Evolutionary conservation across 257 asterid species (phyloP), one percentile per base, ranked within the genome.

Genomic region (Ophiorrhiza pumila): DNA sequence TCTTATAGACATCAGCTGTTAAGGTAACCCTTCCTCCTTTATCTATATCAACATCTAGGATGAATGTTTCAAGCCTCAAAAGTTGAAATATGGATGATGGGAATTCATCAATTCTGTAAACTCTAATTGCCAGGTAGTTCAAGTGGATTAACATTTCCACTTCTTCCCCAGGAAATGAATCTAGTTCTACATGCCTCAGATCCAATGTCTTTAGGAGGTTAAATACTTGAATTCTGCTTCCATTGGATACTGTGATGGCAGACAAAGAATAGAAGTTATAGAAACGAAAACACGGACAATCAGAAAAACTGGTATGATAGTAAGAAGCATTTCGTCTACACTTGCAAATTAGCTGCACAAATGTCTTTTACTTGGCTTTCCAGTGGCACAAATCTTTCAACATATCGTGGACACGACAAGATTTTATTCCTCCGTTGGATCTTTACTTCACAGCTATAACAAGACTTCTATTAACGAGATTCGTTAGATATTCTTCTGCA

Each of bases 41-140:
- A 10, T 67, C 69, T 35, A 11, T n/a, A 9, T 45, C 27, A 23
- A n/a, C n/a, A n/a, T n/a, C n/a, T n/a, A 70, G 43, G 22, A 55
- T 55, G 25, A 55, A 23, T n/a, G 74, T 70, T 50, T 55, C 52
- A 6, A 70, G 65, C 13, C 29, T 53, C 10, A 25, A 55, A 46
- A 70, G 35, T 8, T 70, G 4, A 32, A 32, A 5, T n/a, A 55
- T 27, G 1, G 49, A 70, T 53, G 31, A 2, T 22, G 59, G 59
- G 17, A 53, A n/a, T 3, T 7, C 29, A 25, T 0, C 13, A 53
- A 50, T 50, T 7, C 29, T 8, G 31, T 53, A 11, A 53, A 53
- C 31, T 8, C 31, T 2, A 53, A 53, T 25, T 53, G 29, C 59
- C 29, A 53, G 4, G 59, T 22, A 53, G 10, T 9, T 53, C 59